Base-by-base conservation (phyloP, 2,329 filamentous ascomycete species). In the Immersiporthe knoxdaviesiana region DNA sequence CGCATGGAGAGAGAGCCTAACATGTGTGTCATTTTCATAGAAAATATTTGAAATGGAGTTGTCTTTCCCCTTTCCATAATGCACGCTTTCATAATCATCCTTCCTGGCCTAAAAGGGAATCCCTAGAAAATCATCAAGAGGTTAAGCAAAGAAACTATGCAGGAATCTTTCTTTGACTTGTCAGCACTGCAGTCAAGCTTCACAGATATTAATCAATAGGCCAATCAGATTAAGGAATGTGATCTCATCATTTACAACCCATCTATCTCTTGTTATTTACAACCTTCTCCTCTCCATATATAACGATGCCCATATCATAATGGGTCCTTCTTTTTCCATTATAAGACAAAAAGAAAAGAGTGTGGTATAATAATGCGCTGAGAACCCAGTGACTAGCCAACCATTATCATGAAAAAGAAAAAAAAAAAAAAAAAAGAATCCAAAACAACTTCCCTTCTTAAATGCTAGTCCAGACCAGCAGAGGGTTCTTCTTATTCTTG, bases 391-490 rank as follows among this genome's bases (percentile, higher is more conserved):
- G 58, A 32, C 27, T 56, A 56, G 14, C 44, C 52, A 54, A 39
- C 32, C 32, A 68, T 27, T 35, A 59, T 37, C 56, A 37, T 59
- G 32, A 59, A 0, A 30, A 10, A 12, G 11, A 18, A 56, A 27
- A 30, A 24, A 27, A 18, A 6, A 18, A 18, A 16, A 18, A 16
- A 2, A n/a, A 21, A 21, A 47, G 3, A 21, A 37, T 4, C 16
- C 3, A 10, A n/a, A 54, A 58, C 18, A 11, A 11, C n/a, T 32
- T 50, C 44, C 8, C n/a, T 47, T n/a, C 41, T n/a, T n/a, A n/a
- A n/a, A n/a, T 32, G 56, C 67, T 11, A 56, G 59, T 68, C 67
- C 67, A 66, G 67, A 68, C 65, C 56, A 68, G 67, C 67, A 47
- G 27, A 8, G 10, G 30, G 37, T n/a, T n/a, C n/a, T n/a, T n/a